Base-by-base conservation (phyloP, 345 rosid species). In the Populus ilicifolia region DNA sequence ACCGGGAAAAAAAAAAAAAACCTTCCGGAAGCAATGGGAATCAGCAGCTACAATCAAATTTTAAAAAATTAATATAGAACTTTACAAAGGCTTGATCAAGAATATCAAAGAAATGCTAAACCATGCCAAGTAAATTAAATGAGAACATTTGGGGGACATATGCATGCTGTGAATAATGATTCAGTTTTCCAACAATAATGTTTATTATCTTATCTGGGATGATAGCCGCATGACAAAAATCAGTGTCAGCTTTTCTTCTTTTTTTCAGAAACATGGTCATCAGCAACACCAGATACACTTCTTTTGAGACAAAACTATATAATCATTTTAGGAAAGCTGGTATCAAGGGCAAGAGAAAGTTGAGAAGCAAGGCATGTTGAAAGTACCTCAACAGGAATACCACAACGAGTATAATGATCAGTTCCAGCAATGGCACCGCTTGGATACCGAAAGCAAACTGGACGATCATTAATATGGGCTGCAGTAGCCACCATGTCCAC, bases 401-500 rank as follows among this genome's bases (percentile, higher is more conserved):
- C 98, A 54, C 56, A 27, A 71, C 78, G 76, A 1, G 86, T 63
- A 61, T 84, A 85, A 72, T 85, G 87, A 69, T 85, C 89, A 67
- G 78, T 61, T 80, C 84, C 83, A 63, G 87, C 89, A 66, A 91
- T 81, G 50, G 90, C 89, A 70, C 98, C 95, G 83, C 94, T 89
- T 0, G 98, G 99, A 80, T 88, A 95, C 33, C 99, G 91, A 80
- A 93, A 91, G 87, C 99, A 93, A 83, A 90, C 85, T 0, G 98
- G 99, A 6, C 83, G 90, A 86, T 93, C 98, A 83, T 91, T 79
- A 66, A 89, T 76, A 39, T 72, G 54, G 80, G 84, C 91, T 50
- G 98, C 98, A 76, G 97, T 95, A 46, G 97, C 92, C 79, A 95
- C 95, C 99, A 95, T 95, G 84, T 89, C 82, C 39, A 89, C 89